These are phyloP conservation scores for Xylaria grammica DNA, from an alignment of 495 filamentous ascomycete species.

Conservation along the genomic window DNA sequence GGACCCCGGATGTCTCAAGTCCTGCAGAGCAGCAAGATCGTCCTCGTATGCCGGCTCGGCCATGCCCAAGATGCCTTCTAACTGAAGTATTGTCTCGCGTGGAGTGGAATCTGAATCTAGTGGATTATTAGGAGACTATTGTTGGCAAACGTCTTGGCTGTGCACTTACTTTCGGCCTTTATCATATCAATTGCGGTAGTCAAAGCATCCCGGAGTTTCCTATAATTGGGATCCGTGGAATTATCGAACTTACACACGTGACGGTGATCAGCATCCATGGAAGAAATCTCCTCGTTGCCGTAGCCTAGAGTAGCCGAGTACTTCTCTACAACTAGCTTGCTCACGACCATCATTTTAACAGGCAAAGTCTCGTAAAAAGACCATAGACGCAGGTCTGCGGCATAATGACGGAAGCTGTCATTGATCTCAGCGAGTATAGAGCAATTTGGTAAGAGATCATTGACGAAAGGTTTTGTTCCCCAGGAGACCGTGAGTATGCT, in stretches of 20 bases:
- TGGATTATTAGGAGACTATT: constrained; percentile 11
- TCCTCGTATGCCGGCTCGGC: constrained; percentile 19
- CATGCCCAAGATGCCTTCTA: constrained; percentile 12
- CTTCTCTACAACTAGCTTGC: constrained; percentile 37
- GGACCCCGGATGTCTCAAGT: constrained; percentile 30
- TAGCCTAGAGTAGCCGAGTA: constrained; percentile 41
- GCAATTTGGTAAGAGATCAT: constrained; percentile 20
- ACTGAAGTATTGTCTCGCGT: constrained; percentile 14
- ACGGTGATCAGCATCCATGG: constrained; percentile 44
- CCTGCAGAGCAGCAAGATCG: constrained; percentile 28
- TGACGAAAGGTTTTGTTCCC: constrained; percentile 13
- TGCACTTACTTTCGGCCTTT: constrained; percentile 18
- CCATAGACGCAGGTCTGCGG: constrained; percentile 32
- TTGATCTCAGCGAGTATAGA: constrained; percentile 29
- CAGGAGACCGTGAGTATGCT: constrained; percentile 18
- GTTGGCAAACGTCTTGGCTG: constrained; percentile 11
- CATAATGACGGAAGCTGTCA: constrained; percentile 37
- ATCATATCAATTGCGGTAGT: constrained; percentile 34
- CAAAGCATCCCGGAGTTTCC: constrained; percentile 37
- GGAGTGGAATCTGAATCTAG: constrained; percentile 13
- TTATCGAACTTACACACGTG: constrained; percentile 41
- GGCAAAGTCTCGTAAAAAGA: constrained; percentile 43
- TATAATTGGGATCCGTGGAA: constrained; percentile 36
- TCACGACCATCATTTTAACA: constrained; percentile 20
- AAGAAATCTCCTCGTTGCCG: constrained; percentile 32